Evolutionary conservation across 176 grass and related monocot genomes (phyloP), one percentile per base, ranked within the genome.

Genomic region (Carex pumila): DNA sequence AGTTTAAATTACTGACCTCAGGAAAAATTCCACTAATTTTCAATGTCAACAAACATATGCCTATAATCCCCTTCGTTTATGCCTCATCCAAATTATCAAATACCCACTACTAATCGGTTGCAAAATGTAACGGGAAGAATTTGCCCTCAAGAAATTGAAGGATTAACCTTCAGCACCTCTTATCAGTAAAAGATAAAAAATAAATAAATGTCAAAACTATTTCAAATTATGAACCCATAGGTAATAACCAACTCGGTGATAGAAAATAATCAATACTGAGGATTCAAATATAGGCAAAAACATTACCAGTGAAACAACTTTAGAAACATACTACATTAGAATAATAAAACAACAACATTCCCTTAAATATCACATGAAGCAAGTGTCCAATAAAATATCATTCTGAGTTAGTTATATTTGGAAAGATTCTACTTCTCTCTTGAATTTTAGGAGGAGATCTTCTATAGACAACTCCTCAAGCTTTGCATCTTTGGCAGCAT

Each of bases 401-500:
- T 29, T 67, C 12, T 13, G 5, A 32, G 19, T 49, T 25, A 25
- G 25, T 34, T 67, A 84, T 91, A 86, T 88, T 83, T 67, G 50
- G 86, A 84, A 99, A 54, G 93, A 86, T 79, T 82, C 88, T 34
- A 89, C 79, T 94, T 95, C 93, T 6, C 85, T 84, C 22, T 49
- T 92, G 8, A 95, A 91, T 61, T 90, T 91, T 81, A 60, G 13
- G 8, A 99, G 79, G 18, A 94, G 36, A 13, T 80, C 91, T 66
- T 89, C 89, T 66, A 92, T 43, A 64, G 79, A 90, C 89, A 86
- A 56, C n/a, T 81, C 86, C 4, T 82, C 78, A 61, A 90, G 88
- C 29, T 99, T 90, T 5, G 89, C 88, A 50, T 72, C 87, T 21
- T 99, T 90, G 2, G 89, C 88, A 50, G 63, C 87, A 87, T 95